Percentiles rank a stretch among this genome's conserved stretches.
phyloP scores from a whole-genome alignment of 345 rosid genomes.

The Ricinus communis region DNA sequence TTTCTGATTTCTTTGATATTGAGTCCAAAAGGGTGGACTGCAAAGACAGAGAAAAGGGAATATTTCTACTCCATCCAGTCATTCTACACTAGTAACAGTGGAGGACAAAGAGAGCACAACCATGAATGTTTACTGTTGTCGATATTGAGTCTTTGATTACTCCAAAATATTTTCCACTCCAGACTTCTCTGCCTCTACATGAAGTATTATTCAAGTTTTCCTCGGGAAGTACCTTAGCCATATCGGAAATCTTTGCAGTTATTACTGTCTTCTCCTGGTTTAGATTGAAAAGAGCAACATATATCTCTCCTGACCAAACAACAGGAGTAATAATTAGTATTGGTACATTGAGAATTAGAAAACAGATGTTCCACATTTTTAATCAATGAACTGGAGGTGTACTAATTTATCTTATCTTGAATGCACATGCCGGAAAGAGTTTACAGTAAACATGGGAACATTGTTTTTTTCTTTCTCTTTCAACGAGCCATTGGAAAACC shows the following conservation, averaged over 20 bases:
- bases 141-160: slow-evolving; percentile 33
- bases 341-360: too few relatives aligned
- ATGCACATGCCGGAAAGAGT: too few relatives aligned
- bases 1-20: neutral
- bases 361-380: too few relatives aligned
- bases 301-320: slow-evolving; percentile 25
- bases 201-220: slow-evolving; percentile 37
- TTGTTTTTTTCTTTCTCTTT: too few relatives aligned
- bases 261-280: slow-evolving; percentile 31
- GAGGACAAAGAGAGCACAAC: slow-evolving; percentile 60
- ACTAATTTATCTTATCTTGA: too few relatives aligned
- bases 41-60: neutral
- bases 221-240: slow-evolving; percentile 45
- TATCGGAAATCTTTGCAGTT: slow-evolving; percentile 56
- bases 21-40: neutral
- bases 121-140: slow-evolving; percentile 47
- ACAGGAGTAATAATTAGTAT: neutral
- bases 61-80: neutral
- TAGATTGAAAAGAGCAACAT: slow-evolving; percentile 33
- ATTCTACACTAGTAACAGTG: slow-evolving; percentile 34
- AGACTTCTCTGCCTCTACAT: slow-evolving; percentile 56
- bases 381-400: too few relatives aligned
- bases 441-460: too few relatives aligned
- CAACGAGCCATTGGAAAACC: too few relatives aligned
- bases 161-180: slow-evolving; percentile 52